Evolutionary conservation across 129 eudicot species (phyloP).

Genomic region (Centella asiatica): DNA sequence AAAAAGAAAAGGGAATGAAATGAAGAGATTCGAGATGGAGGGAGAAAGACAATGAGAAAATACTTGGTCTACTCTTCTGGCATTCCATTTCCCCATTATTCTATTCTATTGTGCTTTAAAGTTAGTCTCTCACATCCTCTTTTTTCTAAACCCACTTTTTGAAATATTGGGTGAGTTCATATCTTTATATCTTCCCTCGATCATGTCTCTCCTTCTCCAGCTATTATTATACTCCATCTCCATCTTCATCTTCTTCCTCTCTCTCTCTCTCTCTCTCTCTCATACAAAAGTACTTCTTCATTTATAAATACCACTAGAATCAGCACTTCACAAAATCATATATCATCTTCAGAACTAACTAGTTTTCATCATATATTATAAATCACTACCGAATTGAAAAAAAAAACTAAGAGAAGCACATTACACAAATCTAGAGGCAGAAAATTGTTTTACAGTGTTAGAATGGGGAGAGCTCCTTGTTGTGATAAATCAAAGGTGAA

Average conservation of each 20-base stretch:
- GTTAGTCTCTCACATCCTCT: not conserved
- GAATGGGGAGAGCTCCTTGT: constrained; percentile 96
- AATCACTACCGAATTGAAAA: constrained; percentile 12
- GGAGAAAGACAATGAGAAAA: constrained; percentile 75
- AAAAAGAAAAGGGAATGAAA: not conserved
- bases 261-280: constrained; percentile 26
- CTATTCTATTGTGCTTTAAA: not conserved
- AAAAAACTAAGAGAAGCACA: not conserved
- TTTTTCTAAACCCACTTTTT: constrained; percentile 53
- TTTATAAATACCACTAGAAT: constrained; percentile 6
- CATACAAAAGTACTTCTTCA: constrained; percentile 10
- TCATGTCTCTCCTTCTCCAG: constrained; percentile 59
- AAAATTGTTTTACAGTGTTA: too few species aligned
- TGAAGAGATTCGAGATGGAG: constrained; percentile 40
- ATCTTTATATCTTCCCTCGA: constrained; percentile 27
- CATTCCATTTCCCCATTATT: constrained; percentile 49
- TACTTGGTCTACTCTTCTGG: constrained; percentile 39
- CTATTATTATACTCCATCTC: constrained; percentile 27
- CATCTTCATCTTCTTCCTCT: too few species aligned
- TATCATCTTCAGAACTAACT: too few species aligned
- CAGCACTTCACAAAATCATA: constrained; percentile 2
- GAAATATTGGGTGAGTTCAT: constrained; percentile 34
- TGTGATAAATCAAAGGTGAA: constrained; percentile 93
- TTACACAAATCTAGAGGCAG: not conserved
- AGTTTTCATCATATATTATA: not conserved